Percentiles rank a stretch among this genome's conserved stretches.
Conservation (phyloP, 129 eudicot genomes). For the Solidago caesia region DNA sequence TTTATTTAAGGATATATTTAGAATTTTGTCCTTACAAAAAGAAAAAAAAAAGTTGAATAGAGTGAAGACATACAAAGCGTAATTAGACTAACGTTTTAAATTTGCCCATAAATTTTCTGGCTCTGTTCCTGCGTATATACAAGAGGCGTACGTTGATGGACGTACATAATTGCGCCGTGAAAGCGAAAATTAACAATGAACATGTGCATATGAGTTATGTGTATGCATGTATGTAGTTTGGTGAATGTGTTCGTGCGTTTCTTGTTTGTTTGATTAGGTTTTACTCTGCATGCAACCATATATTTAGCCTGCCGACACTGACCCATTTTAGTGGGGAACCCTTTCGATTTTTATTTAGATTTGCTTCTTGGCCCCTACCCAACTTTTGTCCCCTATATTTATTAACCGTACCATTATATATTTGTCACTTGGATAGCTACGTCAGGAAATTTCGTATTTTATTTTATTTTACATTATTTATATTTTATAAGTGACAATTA, state of each 20-base stretch:
- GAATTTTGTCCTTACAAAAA: too few relatives aligned
- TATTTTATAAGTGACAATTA: neutral
- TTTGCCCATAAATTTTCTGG: too few relatives aligned
- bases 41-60: too few relatives aligned
- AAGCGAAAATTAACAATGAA: neutral
- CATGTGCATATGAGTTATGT: neutral
- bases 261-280: conserved; percentile 35
- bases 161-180: neutral
- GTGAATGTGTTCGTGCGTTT: conserved; percentile 34
- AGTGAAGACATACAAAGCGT: too few relatives aligned
- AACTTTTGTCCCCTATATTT: conserved; percentile 5
- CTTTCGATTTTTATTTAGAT: conserved; percentile 6
- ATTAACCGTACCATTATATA: neutral
- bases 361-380: conserved; percentile 23
- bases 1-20: too few relatives aligned
- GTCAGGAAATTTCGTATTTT: neutral
- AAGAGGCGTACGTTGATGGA: too few relatives aligned
- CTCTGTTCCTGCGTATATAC: too few relatives aligned
- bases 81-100: too few relatives aligned
- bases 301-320: conserved; percentile 33
- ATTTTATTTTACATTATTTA: neutral
- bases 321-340: conserved; percentile 23
- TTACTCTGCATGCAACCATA: neutral
- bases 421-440: neutral
- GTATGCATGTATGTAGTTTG: conserved; percentile 4